Conservation (phyloP, 2,329 filamentous ascomycete species). For the Pezicula rhizophila region DNA sequence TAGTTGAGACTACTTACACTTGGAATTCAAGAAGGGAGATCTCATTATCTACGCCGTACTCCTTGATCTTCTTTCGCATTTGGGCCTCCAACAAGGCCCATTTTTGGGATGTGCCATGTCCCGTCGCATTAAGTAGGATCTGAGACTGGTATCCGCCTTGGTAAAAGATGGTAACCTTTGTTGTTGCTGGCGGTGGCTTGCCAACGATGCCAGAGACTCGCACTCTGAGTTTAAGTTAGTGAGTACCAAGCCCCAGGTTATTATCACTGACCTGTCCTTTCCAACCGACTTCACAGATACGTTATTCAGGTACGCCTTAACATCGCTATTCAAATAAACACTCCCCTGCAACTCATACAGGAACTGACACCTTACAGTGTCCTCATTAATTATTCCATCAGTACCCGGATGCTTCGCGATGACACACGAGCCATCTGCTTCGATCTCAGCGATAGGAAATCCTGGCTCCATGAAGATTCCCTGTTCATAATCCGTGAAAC, state of each 20-base stretch:
- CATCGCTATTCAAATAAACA: constrained; percentile 52
- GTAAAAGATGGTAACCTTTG: constrained; percentile 42
- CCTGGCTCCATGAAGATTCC: constrained; percentile 38
- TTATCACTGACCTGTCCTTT: background rate
- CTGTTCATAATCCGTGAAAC: constrained; percentile 25
- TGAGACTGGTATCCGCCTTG: constrained; percentile 41
- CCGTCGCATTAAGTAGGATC: constrained; percentile 37
- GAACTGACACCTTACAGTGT: constrained; percentile 46
- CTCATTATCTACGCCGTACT: constrained; percentile 35
- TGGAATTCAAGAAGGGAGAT: constrained; percentile 35
- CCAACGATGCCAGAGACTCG: constrained; percentile 29
- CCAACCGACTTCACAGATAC: constrained; percentile 44
- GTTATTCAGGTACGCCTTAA: constrained; percentile 45
- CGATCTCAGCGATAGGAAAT: constrained; percentile 40
- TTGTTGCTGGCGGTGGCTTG: constrained; percentile 29
- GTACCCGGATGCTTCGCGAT: constrained; percentile 37
- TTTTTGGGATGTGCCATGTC: constrained; percentile 40
- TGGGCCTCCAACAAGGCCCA: constrained; percentile 37
- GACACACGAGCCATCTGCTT: constrained; percentile 33
- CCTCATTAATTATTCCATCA: constrained; percentile 37
- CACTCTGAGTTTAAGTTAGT: constrained; percentile 34
- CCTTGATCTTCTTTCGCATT: constrained; percentile 34
- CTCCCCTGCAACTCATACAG: constrained; percentile 50
- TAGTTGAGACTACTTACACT: constrained; percentile 30
- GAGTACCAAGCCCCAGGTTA: background rate